These are phyloP conservation scores for Suhomyces bribrorum DNA, from an alignment of 1,139 yeast genomes.

Conservation along the genomic window DNA sequence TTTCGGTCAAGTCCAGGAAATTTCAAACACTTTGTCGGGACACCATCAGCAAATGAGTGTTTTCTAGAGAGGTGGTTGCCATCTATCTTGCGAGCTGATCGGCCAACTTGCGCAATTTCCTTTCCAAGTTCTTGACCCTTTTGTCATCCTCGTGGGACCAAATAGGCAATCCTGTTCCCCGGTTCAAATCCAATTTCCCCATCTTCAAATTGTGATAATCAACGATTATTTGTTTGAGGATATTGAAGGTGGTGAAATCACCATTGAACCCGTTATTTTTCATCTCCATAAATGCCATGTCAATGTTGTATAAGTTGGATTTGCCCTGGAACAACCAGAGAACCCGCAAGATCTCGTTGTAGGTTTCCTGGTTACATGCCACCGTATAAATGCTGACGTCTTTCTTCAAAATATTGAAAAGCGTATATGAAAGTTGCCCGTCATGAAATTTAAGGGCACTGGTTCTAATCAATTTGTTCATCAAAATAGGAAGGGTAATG, in stretches of 20 bases:
- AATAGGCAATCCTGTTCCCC: conserved; percentile 24
- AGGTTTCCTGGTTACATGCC: conserved; percentile 45
- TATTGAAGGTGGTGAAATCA: conserved; percentile 37
- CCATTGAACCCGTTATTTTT: conserved; percentile 45
- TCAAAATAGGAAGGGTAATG: conserved; percentile 39
- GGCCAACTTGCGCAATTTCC: conserved; percentile 16
- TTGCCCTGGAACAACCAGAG: conserved; percentile 44
- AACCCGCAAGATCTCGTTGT: conserved; percentile 40
- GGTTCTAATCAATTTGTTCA: conserved; percentile 34
- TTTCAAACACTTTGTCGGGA: too few species aligned
- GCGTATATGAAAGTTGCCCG: conserved; percentile 38
- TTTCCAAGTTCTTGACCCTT: conserved; percentile 32
- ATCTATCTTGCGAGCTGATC: conserved; percentile 4
- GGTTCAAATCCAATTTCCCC: conserved; percentile 26
- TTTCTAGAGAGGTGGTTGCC: too few species aligned
- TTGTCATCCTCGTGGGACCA: conserved; percentile 43
- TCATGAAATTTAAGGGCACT: conserved; percentile 32
- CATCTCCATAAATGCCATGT: conserved; percentile 41
- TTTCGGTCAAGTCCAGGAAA: too few species aligned
- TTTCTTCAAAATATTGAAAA: conserved; percentile 38
- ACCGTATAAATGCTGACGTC: conserved; percentile 37
- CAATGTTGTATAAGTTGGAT: conserved; percentile 37
- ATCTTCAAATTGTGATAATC: conserved; percentile 39
- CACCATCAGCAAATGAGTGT: too few species aligned
- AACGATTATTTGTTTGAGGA: conserved; percentile 36